These are phyloP conservation scores for Yueomyces sp. DNA, from an alignment of 805 yeast genomes.

Conservation along the genomic window DNA sequence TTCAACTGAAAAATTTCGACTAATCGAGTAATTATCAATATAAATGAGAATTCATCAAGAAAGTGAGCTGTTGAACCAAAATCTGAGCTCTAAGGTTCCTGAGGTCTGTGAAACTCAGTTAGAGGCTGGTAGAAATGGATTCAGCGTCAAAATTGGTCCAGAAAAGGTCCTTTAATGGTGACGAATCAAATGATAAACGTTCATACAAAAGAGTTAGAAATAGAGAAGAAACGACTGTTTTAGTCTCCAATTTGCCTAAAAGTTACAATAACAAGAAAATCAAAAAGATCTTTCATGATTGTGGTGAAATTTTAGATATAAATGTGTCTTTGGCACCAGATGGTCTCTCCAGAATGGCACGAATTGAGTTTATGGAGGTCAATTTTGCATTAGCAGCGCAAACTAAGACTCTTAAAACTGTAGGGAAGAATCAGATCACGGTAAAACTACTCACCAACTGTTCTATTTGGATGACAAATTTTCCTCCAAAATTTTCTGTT, in stretches of 20 bases:
- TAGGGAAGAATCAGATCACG: constrained; percentile 30
- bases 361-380: constrained; percentile 43
- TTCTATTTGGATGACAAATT: constrained; percentile 65
- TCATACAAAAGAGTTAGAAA: constrained; percentile 1
- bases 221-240: constrained; percentile 46
- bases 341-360: constrained; percentile 27
- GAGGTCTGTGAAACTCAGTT: too few species aligned
- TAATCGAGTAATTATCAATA: too few species aligned
- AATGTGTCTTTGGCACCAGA: constrained; percentile 12
- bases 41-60: too few species aligned
- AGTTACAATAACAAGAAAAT: constrained; percentile 29
- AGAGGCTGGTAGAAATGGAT: too few species aligned
- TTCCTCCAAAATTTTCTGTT: constrained; percentile 40
- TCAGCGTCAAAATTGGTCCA: too few species aligned
- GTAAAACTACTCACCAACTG: constrained; percentile 34
- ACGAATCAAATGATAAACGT: too few species aligned
- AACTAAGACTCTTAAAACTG: constrained; percentile 40
- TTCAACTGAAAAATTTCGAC: too few species aligned
- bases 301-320: constrained; percentile 40
- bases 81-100: too few species aligned
- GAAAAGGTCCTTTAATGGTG: too few species aligned
- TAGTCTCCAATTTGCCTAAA: constrained; percentile 36
- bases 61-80: too few species aligned
- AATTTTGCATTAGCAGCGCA: constrained; percentile 42
- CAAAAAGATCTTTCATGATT: constrained; percentile 36